Evolutionary conservation across 495 filamentous ascomycete species (phyloP).

Genomic region (Trichoderma asperelloides): DNA sequence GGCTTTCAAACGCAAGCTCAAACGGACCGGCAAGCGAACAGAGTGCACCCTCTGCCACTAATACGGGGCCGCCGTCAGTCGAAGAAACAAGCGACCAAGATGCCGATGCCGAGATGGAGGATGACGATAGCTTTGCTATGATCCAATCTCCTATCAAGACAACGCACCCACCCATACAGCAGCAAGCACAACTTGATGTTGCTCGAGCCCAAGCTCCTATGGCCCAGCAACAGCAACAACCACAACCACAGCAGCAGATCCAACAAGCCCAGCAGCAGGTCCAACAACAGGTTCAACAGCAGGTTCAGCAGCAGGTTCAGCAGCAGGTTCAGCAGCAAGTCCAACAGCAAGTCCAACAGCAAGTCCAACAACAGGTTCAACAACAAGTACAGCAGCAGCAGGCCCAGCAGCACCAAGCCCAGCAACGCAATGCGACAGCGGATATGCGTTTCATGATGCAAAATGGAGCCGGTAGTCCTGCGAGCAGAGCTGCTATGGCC

Average conservation of each 20-base stretch:
- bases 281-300: slow-evolving; percentile 11
- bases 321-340: slow-evolving; percentile 11
- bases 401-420: slow-evolving; percentile 9
- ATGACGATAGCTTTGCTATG: slow-evolving; percentile 25
- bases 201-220: slow-evolving; percentile 17
- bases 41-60: not conserved
- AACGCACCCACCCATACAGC: slow-evolving; percentile 17
- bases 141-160: slow-evolving; percentile 12
- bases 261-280: slow-evolving; percentile 12
- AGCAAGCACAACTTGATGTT: slow-evolving; percentile 17
- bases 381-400: slow-evolving; percentile 12
- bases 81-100: slow-evolving; percentile 34
- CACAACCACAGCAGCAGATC: slow-evolving; percentile 12
- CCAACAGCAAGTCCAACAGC: slow-evolving; percentile 13
- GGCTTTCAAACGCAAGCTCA: slow-evolving; percentile 10
- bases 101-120: slow-evolving; percentile 30
- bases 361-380: slow-evolving; percentile 9
- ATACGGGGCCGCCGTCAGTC: slow-evolving; percentile 13
- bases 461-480: slow-evolving; percentile 15
- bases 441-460: slow-evolving; percentile 9
- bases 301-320: slow-evolving; percentile 11
- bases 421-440: slow-evolving; percentile 7
- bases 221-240: slow-evolving; percentile 15
- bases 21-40: slow-evolving; percentile 13
- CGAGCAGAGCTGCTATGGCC: slow-evolving; percentile 17